phyloP scores from a whole-genome alignment of 1,284 basidiomycete species.

The Stereum hirsutum region DNA sequence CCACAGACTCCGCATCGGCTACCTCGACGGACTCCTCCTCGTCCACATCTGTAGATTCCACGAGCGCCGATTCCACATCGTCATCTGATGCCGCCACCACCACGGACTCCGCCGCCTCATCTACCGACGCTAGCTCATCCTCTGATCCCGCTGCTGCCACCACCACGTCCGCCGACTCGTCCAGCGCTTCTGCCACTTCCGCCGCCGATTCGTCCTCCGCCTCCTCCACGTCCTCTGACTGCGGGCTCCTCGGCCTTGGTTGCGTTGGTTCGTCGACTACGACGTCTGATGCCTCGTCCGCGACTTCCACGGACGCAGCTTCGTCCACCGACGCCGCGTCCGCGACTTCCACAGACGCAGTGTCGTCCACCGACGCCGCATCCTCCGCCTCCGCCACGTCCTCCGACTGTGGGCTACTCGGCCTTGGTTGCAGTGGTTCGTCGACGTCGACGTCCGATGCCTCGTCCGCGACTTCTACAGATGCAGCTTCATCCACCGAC shows the following conservation, averaged over 20 bases:
- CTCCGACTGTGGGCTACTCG: background rate
- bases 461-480: background rate
- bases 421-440: conserved; percentile 3
- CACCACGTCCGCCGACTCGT: too few species aligned
- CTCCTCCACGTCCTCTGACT: background rate
- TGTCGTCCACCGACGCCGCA: background rate
- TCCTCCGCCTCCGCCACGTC: conserved; percentile 1
- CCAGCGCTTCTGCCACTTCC: background rate
- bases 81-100: too few species aligned
- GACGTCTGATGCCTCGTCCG: background rate
- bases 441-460: background rate
- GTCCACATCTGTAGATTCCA: background rate
- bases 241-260: background rate
- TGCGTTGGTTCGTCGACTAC: conserved; percentile 5
- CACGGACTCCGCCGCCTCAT: too few species aligned
- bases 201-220: background rate
- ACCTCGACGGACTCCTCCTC: conserved; percentile 1
- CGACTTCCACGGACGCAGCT: background rate
- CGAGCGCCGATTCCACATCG: background rate
- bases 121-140: too few species aligned
- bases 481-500: background rate
- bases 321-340: background rate
- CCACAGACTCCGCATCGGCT: background rate
- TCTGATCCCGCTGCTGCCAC: too few species aligned
- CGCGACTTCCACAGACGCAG: background rate